Evolutionary conservation across 2,329 filamentous ascomycete species (phyloP).

Genomic region (Hypoxylon sp.): DNA sequence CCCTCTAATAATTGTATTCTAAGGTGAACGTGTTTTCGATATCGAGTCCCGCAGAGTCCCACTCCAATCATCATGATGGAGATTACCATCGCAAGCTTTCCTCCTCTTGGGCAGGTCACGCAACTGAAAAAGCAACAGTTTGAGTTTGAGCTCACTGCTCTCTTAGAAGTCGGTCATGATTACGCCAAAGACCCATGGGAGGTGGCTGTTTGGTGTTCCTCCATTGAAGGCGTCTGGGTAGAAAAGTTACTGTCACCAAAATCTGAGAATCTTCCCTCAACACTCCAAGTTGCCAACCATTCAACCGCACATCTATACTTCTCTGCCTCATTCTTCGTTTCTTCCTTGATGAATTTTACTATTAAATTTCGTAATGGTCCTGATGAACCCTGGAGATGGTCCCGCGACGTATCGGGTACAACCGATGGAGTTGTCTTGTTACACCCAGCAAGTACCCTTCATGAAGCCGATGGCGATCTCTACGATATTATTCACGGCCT

Average conservation of each 20-base stretch:
- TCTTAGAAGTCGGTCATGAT: constrained; percentile 70
- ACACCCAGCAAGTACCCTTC: constrained; percentile 46
- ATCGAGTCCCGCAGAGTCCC: constrained; percentile 49
- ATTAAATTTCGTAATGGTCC: constrained; percentile 69
- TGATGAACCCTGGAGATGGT: constrained; percentile 73
- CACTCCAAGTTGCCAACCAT: constrained; percentile 56
- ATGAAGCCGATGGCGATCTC: constrained; percentile 52
- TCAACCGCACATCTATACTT: constrained; percentile 61
- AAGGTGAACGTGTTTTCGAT: constrained; percentile 47
- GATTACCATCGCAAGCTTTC: constrained; percentile 61
- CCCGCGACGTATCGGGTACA: constrained; percentile 68
- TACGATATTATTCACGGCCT: constrained; percentile 65
- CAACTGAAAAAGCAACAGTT: constrained; percentile 60
- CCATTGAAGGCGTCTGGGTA: constrained; percentile 63
- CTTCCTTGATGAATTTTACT: constrained; percentile 68
- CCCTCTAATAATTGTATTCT: constrained; percentile 24
- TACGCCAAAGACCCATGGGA: constrained; percentile 71
- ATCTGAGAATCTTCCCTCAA: constrained; percentile 52
- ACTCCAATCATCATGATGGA: constrained; percentile 44
- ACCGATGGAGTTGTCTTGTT: constrained; percentile 71
- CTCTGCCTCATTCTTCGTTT: constrained; percentile 57
- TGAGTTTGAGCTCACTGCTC: constrained; percentile 71
- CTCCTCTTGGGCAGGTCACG: constrained; percentile 79
- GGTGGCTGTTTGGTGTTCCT: constrained; percentile 75
- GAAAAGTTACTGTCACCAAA: constrained; percentile 56